A percentile compares a stretch with the other conserved stretches of the same genome.
Conservation (phyloP, 176 grass and related monocot species). For the Oryza australiensis region DNA sequence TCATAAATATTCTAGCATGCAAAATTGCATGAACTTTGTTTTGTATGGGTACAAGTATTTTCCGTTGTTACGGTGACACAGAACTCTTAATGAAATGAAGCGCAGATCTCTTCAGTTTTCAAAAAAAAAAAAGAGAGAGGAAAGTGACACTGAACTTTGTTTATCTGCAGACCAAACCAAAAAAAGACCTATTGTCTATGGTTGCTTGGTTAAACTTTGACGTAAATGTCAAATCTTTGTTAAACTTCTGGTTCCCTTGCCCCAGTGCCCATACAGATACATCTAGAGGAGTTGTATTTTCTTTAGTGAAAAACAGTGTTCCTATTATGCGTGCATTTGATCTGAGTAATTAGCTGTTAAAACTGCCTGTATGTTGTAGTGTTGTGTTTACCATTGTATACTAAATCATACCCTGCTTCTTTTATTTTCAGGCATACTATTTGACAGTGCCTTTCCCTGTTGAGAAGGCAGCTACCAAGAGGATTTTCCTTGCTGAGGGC, state of each 20-base stretch:
- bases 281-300: not conserved
- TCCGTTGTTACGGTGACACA: not conserved
- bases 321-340: not conserved
- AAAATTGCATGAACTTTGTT: not conserved
- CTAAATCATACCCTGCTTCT: not conserved
- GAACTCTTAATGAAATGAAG: too few relatives aligned
- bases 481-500: slow-evolving; percentile 56
- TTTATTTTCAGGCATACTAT: slow-evolving; percentile 71
- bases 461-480: slow-evolving; percentile 76
- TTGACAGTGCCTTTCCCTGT: slow-evolving; percentile 83
- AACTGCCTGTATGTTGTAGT: not conserved
- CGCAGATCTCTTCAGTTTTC: too few relatives aligned
- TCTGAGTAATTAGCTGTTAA: not conserved
- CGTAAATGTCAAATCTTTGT: not conserved
- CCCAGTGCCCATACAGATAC: not conserved
- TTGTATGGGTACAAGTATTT: not conserved
- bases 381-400: not conserved
- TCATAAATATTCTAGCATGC: not conserved
- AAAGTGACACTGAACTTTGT: not conserved
- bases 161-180: not conserved
- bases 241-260: slow-evolving; percentile 1
- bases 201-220: not conserved
- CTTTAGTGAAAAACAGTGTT: not conserved
- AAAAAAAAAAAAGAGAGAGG: too few relatives aligned
- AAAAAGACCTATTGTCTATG: not conserved